Evolutionary conservation across 441 rosid species (phyloP), one percentile per base, ranked within the genome.

Genomic region (Pelargonium fulgidum): DNA sequence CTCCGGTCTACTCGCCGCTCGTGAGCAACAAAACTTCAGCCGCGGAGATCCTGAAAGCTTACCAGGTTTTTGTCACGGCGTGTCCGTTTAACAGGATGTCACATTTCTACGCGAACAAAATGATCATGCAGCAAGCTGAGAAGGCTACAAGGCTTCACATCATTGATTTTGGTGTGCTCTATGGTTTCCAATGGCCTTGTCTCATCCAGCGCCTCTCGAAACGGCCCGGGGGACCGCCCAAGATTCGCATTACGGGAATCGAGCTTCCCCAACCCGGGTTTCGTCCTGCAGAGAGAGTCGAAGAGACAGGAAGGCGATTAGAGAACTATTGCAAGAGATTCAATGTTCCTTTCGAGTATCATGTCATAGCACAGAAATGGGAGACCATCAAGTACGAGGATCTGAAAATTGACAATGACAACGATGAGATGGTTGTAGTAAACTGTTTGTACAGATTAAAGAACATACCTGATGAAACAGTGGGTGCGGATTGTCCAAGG

Each of bases 121-220:
- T 84, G 33, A 88, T 94, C 66, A 1, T 72, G 70, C 80, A 84
- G 62, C 75, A 75, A n/a, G 82, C 92, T 12, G 79, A 82, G 68
- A 84, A 82, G 50, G 86, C 88, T 41, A 78, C 81, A 0, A 83
- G 81, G 20, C 80, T 94, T 5, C 97, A 90, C 76, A 86, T 94
- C 36, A 81, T 94, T 59, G 96, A 94, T 76, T 89, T 94, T 17
- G 99, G 99, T 24, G 82, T 91, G 67, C 85, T 82, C 62, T 94
- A 94, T 68, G 99, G 99, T 20, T 94, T 88, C 70, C 99, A 94
- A 45, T 94, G 97, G 99, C 99, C 99, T 76, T 87, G 93, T 14
- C 84, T 91, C 11, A 90, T 94, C 64, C 90, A 85, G 72, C 85
- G 88, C 1, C 70, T 94, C 52, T 84, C 99, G 0, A 62, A 64